phyloP scores from a whole-genome alignment of 805 yeast genomes.

The Metschnikowia santaceciliae region DNA sequence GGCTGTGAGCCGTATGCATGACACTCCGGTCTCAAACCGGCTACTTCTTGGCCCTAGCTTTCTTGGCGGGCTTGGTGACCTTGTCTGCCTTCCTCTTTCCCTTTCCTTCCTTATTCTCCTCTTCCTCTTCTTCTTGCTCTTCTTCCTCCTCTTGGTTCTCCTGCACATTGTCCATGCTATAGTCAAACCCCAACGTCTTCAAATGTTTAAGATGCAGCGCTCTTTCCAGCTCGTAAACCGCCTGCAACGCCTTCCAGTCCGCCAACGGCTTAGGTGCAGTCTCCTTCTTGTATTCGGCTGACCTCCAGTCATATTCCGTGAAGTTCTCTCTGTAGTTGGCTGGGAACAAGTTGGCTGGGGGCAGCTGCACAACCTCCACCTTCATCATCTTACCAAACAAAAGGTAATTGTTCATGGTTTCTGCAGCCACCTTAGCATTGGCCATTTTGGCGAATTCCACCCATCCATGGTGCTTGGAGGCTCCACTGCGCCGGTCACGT shows the following conservation, averaged over 20 bases:
- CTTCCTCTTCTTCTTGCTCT: not conserved
- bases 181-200: conserved; percentile 25
- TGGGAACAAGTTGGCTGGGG: conserved; percentile 49
- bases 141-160: conserved; percentile 1
- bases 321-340: conserved; percentile 13
- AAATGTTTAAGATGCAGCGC: conserved; percentile 47
- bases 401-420: conserved; percentile 93
- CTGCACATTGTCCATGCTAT: conserved; percentile 9
- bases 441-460: conserved; percentile 71
- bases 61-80: not conserved
- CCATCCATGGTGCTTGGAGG: conserved; percentile 87
- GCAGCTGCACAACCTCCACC: conserved; percentile 50
- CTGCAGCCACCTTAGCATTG: conserved; percentile 86
- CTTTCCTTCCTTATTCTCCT: not conserved
- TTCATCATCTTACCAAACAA: conserved; percentile 82
- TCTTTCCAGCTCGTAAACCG: conserved; percentile 40
- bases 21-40: conserved; percentile 2
- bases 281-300: conserved; percentile 34
- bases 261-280: conserved; percentile 56
- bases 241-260: conserved; percentile 52
- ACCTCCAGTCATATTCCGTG: conserved; percentile 15
- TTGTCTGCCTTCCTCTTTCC: not conserved
- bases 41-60: conserved; percentile 1
- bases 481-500: conserved; percentile 86
- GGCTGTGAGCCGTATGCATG: not conserved